These are phyloP conservation scores for Stephanodiscus triporus DNA, from an alignment of 108 stramenopile species.

Conservation along the genomic window DNA sequence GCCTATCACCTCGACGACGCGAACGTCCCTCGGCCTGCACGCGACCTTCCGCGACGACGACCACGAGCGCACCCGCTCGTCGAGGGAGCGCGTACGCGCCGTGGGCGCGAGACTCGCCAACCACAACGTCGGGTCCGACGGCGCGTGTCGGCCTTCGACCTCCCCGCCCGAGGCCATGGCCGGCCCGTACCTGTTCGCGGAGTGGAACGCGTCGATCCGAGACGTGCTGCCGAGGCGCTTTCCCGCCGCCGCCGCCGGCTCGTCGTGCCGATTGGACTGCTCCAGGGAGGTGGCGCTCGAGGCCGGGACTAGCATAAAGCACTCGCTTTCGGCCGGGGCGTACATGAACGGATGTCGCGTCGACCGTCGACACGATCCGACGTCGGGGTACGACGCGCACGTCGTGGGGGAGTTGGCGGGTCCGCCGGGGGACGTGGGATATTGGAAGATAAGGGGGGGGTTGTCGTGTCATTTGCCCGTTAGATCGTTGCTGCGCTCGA, in stretches of 20 bases:
- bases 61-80: slow-evolving; percentile 73
- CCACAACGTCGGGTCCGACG: slow-evolving; percentile 30
- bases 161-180: slow-evolving; percentile 46
- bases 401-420: slow-evolving; percentile 67
- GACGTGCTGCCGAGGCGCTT: slow-evolving; percentile 76
- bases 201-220: slow-evolving; percentile 66
- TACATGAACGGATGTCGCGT: slow-evolving; percentile 57
- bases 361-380: slow-evolving; percentile 66
- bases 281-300: slow-evolving; percentile 68
- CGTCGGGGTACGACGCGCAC: slow-evolving; percentile 63
- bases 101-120: slow-evolving; percentile 61
- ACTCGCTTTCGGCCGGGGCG: slow-evolving; percentile 64
- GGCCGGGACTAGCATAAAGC: slow-evolving; percentile 62
- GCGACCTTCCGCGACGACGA: slow-evolving; percentile 67
- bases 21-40: slow-evolving; percentile 50
- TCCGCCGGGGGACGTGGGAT: slow-evolving; percentile 86
- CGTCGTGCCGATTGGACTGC: slow-evolving; percentile 69
- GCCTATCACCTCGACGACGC: slow-evolving; percentile 18
- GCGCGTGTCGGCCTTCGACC: slow-evolving; percentile 22
- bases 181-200: slow-evolving; percentile 62
- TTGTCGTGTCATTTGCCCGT: slow-evolving; percentile 56
- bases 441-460: slow-evolving; percentile 68
- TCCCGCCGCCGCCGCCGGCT: too few species aligned
- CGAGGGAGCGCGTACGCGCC: slow-evolving; percentile 68
- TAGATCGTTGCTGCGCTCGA: slow-evolving; percentile 35